Conservation (phyloP, 345 rosid genomes). For the Lumnitzera racemosa region DNA sequence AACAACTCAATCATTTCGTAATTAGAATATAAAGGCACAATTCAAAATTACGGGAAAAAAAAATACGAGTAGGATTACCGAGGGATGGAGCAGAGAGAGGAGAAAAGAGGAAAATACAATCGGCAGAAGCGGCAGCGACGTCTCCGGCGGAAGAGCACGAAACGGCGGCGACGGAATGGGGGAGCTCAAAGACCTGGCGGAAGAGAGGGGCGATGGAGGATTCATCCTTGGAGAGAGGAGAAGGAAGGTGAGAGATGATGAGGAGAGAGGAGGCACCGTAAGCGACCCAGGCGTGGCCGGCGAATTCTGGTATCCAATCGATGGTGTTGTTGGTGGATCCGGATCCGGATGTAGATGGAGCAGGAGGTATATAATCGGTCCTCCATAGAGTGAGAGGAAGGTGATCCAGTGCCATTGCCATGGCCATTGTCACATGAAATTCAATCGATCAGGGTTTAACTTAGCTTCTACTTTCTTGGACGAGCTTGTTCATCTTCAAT, state of each 20-base stretch:
- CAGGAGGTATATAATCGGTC: conserved; percentile 63
- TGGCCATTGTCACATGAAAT: neutral
- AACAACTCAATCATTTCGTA: no score
- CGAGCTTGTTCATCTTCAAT: no score
- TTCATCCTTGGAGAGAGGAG: conserved; percentile 63
- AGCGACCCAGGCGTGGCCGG: conserved; percentile 90
- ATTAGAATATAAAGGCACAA: no score
- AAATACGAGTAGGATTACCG: conserved; percentile 24
- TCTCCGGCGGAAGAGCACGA: conserved; percentile 84
- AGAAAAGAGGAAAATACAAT: conserved; percentile 39
- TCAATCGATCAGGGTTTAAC: neutral
- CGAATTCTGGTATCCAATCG: conserved; percentile 82
- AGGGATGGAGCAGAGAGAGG: conserved; percentile 33
- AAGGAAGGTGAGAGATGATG: conserved; percentile 83
- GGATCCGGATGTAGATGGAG: conserved; percentile 48
- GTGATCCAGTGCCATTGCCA: conserved; percentile 12
- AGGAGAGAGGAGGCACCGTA: conserved; percentile 88
- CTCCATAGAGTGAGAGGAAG: conserved; percentile 51
- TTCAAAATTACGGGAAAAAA: neutral
- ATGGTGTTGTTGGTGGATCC: conserved; percentile 56
- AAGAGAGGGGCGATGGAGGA: conserved; percentile 49
- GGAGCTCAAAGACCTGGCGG: conserved; percentile 73
- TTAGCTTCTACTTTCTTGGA: no score
- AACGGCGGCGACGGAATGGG: conserved; percentile 49
- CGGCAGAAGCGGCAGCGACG: conserved; percentile 68